Conservation (phyloP, 2,329 filamentous ascomycete species). For the Calonectria naviculata region DNA sequence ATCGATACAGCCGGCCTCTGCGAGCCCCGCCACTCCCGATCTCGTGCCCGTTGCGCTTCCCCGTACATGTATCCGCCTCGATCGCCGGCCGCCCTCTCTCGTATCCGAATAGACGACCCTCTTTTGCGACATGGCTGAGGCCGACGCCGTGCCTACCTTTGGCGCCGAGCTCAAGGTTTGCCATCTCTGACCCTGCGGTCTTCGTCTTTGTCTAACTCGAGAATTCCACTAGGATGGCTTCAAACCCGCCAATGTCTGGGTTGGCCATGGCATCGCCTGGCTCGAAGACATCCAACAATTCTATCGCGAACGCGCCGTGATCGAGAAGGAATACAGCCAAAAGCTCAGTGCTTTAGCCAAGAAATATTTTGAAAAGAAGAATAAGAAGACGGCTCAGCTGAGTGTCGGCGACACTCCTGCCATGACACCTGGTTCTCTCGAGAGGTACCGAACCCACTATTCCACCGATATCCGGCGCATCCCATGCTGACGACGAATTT, state of each 20-base stretch:
- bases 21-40: neutral
- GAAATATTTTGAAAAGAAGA: conserved; percentile 98
- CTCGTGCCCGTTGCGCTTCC: conserved; percentile 14
- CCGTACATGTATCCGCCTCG: conserved; percentile 35
- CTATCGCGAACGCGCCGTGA: conserved; percentile 92
- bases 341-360: conserved; percentile 90
- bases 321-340: conserved; percentile 96
- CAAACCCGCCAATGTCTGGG: conserved; percentile 94
- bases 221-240: conserved; percentile 81
- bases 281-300: conserved; percentile 97
- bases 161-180: conserved; percentile 92
- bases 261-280: conserved; percentile 89
- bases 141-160: conserved; percentile 88
- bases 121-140: conserved; percentile 75
- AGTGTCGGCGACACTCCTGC: conserved; percentile 94
- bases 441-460: conserved; percentile 68
- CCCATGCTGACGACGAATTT: conserved; percentile 35
- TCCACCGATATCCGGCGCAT: neutral
- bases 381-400: conserved; percentile 85
- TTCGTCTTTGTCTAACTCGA: neutral
- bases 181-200: conserved; percentile 13
- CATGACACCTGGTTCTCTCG: conserved; percentile 94
- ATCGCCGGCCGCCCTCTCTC: conserved; percentile 32
- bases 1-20: neutral
- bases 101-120: conserved; percentile 30